Evolutionary conservation across 441 rosid genomes (phyloP), one percentile per base, ranked within the genome.

Genomic region (Mallotus japonicus): DNA sequence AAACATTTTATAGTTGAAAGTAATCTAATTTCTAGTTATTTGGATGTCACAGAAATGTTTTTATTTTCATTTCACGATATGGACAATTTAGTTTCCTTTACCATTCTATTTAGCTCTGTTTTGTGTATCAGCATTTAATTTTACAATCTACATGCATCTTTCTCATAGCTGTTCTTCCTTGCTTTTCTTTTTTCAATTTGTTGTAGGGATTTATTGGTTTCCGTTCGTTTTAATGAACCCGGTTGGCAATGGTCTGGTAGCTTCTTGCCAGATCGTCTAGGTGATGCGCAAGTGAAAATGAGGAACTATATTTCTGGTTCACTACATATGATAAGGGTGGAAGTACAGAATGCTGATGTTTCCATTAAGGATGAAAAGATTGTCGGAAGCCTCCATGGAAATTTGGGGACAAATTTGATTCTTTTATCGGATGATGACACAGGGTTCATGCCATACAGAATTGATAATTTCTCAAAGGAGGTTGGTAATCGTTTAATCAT

Each of bases 201-300:
- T 76, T 82, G 76, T 86, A 95, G 99, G 92, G 97, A 93, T 66
- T 79, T 95, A 64, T 78, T 93, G 75, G 92, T 93, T 78, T 95
- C 97, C 56, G 71, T 93, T 77, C 86, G 94, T 77, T 88, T 89
- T 75, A 84, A 91, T 74, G 99, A 92, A 83, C 95, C 97, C 75
- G 98, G 99, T 76, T 95, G 98, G 93, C 92, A 91, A 73, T 95
- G 99, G 99, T 92, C 98, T 8, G 95, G 99, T 77, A 86, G 98
- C 88, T 95, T 95, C 83, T 86, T 88, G 84, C 98, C 99, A 59
- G 98, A 93, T 87, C 90, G 84, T 83, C 84, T 95, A 56, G 99
- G 98, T 72, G 99, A 95, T 82, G 90, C 95, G 54, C 98, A 92
- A 83, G 88, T 95, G 76, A 95, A 95, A 87, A 84, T 91, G 86